phyloP scores from a whole-genome alignment of 1,284 basidiomycete genomes.

The Ceratobasidium theobromae region DNA sequence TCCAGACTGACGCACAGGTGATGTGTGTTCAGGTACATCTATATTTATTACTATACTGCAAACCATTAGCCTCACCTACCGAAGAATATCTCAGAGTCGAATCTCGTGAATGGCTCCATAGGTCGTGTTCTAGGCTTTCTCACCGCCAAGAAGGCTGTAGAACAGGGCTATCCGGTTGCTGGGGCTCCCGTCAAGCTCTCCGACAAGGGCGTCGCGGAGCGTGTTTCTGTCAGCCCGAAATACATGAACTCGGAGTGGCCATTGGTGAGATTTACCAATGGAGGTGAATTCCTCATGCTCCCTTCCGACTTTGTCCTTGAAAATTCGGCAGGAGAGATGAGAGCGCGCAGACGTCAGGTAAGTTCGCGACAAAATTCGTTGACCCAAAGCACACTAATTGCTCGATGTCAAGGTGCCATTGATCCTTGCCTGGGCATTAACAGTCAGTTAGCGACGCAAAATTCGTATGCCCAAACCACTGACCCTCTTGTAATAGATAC shows the following conservation, averaged over 20 bases:
- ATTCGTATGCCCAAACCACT: neutral
- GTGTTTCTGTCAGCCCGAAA: neutral
- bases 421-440: conserved; percentile 72
- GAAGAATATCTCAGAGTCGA: conserved; percentile 30
- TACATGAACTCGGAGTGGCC: conserved; percentile 28
- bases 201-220: neutral
- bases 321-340: conserved; percentile 37
- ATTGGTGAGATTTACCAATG: conserved; percentile 30
- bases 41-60: neutral
- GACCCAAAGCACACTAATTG: too few species aligned
- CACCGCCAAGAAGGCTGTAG: neutral
- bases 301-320: conserved; percentile 37
- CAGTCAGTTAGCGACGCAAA: neutral
- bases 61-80: neutral
- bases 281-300: conserved; percentile 9
- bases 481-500: conserved; percentile 52
- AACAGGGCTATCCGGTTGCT: neutral
- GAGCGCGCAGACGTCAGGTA: conserved; percentile 39
- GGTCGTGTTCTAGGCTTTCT: conserved; percentile 27
- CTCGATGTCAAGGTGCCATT: conserved; percentile 77
- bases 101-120: conserved; percentile 33
- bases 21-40: conserved; percentile 29
- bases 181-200: conserved; percentile 1
- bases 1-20: conserved; percentile 32
- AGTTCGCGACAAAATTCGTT: neutral